Conservation (phyloP, 345 rosid species). For the Salix arbutifolia region DNA sequence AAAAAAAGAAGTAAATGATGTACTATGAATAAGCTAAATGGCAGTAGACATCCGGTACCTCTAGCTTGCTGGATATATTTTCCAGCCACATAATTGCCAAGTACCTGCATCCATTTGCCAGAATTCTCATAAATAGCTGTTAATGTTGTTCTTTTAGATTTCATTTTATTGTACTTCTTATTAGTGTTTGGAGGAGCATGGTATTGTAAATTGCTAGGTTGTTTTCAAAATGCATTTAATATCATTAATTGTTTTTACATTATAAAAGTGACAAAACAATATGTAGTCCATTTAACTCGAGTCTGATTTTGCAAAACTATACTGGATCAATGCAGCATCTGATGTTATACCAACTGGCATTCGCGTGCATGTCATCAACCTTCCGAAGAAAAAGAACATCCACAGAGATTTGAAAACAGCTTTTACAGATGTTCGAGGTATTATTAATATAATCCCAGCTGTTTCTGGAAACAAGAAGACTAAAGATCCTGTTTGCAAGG, state of each 20-base stretch:
- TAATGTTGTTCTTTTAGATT: background rate
- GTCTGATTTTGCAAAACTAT: constrained; percentile 16
- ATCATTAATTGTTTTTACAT: background rate
- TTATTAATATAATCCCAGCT: constrained; percentile 56
- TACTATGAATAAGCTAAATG: background rate
- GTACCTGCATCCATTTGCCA: background rate
- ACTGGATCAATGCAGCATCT: constrained; percentile 29
- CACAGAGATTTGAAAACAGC: constrained; percentile 72
- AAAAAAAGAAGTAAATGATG: background rate
- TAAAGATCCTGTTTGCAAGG: constrained; percentile 79
- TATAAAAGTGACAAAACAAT: background rate
- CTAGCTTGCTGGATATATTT: background rate
- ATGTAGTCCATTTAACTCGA: background rate
- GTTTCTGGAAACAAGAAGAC: constrained; percentile 85
- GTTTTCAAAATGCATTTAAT: background rate
- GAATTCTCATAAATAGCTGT: background rate
- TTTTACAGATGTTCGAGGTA: constrained; percentile 58
- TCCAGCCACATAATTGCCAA: background rate
- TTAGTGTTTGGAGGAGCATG: background rate
- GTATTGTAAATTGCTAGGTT: background rate
- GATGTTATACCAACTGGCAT: constrained; percentile 44
- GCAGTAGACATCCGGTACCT: background rate
- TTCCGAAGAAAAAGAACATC: constrained; percentile 91
- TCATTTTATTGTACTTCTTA: background rate
- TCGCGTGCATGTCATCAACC: constrained; percentile 57